Conservation (phyloP, 805 yeast genomes). For the Monosporozyma servazzii region DNA sequence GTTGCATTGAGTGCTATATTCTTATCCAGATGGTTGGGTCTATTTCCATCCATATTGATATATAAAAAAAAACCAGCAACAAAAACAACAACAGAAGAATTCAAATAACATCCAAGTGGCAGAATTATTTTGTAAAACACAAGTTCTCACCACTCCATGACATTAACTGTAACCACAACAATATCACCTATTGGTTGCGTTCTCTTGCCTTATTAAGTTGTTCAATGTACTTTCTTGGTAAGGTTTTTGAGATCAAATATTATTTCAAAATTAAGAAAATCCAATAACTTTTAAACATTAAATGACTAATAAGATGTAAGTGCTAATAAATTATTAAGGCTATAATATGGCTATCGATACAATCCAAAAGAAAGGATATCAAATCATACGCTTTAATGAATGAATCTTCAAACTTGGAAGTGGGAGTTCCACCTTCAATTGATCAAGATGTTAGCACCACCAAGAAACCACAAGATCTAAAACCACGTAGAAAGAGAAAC, state of each 20-base stretch:
- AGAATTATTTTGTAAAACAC: too few relatives aligned
- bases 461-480: not conserved
- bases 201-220: too few relatives aligned
- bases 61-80: too few relatives aligned
- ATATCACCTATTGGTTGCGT: too few relatives aligned
- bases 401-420: not conserved
- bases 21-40: too few relatives aligned
- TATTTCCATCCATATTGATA: too few relatives aligned
- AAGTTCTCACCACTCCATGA: too few relatives aligned
- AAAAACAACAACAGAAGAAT: too few relatives aligned
- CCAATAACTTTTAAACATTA: not conserved
- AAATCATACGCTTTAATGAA: not conserved
- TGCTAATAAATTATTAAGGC: not conserved
- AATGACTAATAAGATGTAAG: not conserved
- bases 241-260: not conserved
- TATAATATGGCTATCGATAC: not conserved
- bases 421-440: not conserved
- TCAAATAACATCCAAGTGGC: too few relatives aligned
- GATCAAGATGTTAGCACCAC: not conserved
- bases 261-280: not conserved
- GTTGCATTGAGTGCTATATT: too few relatives aligned
- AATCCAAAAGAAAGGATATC: not conserved
- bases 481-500: conserved; percentile 40
- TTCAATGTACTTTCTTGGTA: too few relatives aligned
- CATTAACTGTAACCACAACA: too few relatives aligned